Conservation (phyloP, 805 yeast species). For the Candida xyloterini region DNA sequence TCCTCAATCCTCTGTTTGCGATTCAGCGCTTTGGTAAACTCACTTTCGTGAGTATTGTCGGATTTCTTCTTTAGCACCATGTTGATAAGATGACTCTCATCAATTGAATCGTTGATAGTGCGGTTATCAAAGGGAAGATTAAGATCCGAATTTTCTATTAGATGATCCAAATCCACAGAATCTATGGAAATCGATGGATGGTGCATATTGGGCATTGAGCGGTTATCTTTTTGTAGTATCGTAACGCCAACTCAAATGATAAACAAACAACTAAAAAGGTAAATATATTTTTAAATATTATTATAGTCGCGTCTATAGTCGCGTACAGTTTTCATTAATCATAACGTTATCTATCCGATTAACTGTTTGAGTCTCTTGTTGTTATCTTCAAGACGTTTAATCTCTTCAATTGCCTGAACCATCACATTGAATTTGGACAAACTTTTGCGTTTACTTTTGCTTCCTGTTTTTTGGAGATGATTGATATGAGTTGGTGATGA, state of each 20-base stretch:
- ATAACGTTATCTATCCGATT: slow-evolving; percentile 6
- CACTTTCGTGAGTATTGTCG: slow-evolving; percentile 5
- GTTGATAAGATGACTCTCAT: slow-evolving; percentile 5
- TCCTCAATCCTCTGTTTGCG: not conserved
- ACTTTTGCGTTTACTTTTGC: slow-evolving; percentile 24
- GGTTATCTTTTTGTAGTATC: not conserved
- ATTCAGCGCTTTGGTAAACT: slow-evolving; percentile 5
- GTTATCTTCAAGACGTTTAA: slow-evolving; percentile 23
- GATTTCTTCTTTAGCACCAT: slow-evolving; percentile 1
- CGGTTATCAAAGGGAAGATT: slow-evolving; percentile 10
- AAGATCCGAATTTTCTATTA: slow-evolving; percentile 10
- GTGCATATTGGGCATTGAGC: slow-evolving; percentile 3
- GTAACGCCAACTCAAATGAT: slow-evolving; percentile 3
- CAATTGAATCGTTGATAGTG: slow-evolving; percentile 1
- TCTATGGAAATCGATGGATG: slow-evolving; percentile 9
- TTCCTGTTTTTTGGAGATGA: slow-evolving; percentile 3
- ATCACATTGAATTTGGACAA: slow-evolving; percentile 29
- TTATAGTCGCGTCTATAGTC: too few relatives aligned
- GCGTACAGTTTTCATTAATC: slow-evolving; percentile 1
- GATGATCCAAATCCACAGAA: slow-evolving; percentile 12
- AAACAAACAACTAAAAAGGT: slow-evolving; percentile 5
- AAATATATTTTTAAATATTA: not conserved
- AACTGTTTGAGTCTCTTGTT: slow-evolving; percentile 19
- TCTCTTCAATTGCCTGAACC: slow-evolving; percentile 30
- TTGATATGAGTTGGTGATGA: slow-evolving; percentile 13